A percentile compares a stretch with the other conserved stretches of the same genome.
phyloP scores from a whole-genome alignment of 306 rosid species.

The Pyrus betulifolia region DNA sequence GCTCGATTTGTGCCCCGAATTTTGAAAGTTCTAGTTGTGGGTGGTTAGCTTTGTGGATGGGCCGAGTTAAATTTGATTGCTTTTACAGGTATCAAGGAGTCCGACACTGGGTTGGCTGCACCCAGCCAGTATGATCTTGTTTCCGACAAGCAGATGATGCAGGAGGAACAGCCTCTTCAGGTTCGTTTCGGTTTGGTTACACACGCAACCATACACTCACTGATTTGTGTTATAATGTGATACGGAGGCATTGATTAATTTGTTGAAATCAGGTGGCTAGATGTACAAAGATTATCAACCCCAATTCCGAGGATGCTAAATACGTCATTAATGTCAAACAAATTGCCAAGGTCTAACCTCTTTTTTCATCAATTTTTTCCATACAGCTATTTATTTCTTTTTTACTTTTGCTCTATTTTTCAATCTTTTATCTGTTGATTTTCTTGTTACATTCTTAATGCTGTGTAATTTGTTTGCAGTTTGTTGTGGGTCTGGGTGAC shows the following conservation, averaged over 20 bases:
- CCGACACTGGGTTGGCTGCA: constrained; percentile 98
- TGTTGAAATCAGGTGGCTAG: constrained; percentile 70
- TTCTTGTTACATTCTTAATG: background rate
- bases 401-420: background rate
- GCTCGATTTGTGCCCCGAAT: background rate
- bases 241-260: constrained; percentile 16
- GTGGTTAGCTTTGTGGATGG: background rate
- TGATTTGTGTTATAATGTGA: background rate
- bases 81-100: constrained; percentile 82
- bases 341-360: constrained; percentile 71
- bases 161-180: constrained; percentile 99
- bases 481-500: constrained; percentile 98
- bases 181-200: constrained; percentile 17
- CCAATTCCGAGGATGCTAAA: constrained; percentile 96
- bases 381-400: background rate
- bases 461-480: constrained; percentile 36
- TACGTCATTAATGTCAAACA: constrained; percentile 95
- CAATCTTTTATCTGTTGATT: background rate
- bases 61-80: background rate
- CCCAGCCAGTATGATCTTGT: constrained; percentile 99
- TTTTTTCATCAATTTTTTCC: background rate
- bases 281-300: constrained; percentile 94
- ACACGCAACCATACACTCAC: background rate
- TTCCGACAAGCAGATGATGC: constrained; percentile 99
- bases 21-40: background rate